Base-by-base conservation (phyloP, 2,329 filamentous ascomycete genomes). In the Madurella mycetomatis region DNA sequence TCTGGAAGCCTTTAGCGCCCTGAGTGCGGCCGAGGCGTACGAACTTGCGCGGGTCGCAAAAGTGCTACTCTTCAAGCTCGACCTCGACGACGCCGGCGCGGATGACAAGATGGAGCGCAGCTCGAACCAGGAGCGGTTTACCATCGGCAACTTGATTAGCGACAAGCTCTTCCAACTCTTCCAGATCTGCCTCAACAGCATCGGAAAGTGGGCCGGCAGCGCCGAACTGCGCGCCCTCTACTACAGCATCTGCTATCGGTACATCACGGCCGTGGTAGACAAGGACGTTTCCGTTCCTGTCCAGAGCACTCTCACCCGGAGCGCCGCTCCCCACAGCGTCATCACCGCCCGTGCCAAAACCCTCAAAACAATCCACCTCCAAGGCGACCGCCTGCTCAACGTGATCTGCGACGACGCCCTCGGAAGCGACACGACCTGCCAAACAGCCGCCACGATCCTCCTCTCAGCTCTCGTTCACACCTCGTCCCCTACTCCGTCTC, bases 151-250 rank as follows among this genome's bases (percentile, higher is more conserved):
- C 47, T 78, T 92, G 25, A 84, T 94, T 34, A 88, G 90, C 66
- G 92, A 97, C 68, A 90, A 94, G 65, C 79, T 97, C 0, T 92
- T 91, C 66, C 88, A 96, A 66, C 81, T 97, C 4, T 96, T 99
- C 77, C 88, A 95, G 59, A 83, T 90, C 40, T 92, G 89, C 58
- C 77, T 96, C 13, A 82, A 86, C 62, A 90, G 90, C 5, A 87
- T 95, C 51, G 83, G 86, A 60, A 85, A 87, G 57, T 86, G 88
- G 66, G 80, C 85, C 1, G 85, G 86, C 4, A 85, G 82, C 50
- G 76, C 88, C 15, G 79, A 84, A 51, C 75, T 99, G 40, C 85
- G 94, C 48, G 85, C 94, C 54, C 81, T 88, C 18, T 92, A 95
- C 71, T 99, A 97, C 70, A 88, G 88, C 64, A 95, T 96, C 63